A percentile compares a stretch with the other conserved stretches of the same genome.
phyloP scores from a whole-genome alignment of 2,329 filamentous ascomycete genomes.

The Penicillium sp. region DNA sequence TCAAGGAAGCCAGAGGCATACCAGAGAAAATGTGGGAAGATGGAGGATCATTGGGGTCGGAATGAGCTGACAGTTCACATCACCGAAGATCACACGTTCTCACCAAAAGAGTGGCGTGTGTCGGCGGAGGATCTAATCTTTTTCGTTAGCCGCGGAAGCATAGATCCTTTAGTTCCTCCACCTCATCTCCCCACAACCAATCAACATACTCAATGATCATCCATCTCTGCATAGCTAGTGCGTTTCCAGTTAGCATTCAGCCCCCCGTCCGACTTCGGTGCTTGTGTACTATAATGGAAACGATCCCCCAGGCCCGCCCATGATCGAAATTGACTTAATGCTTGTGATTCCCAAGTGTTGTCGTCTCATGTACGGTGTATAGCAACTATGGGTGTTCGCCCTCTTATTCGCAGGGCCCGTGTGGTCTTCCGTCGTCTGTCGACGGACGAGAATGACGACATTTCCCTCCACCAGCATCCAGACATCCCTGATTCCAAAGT shows the following conservation, averaged over 20 bases:
- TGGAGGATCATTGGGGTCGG: background rate
- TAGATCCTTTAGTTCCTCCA: background rate
- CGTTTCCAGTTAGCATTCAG: background rate
- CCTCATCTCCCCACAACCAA: background rate
- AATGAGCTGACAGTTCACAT: background rate
- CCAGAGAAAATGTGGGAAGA: background rate
- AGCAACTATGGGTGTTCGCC: background rate
- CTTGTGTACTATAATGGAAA: background rate
- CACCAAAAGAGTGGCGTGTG: background rate
- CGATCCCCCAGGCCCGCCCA: background rate
- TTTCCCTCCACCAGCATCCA: background rate
- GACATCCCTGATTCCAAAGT: background rate
- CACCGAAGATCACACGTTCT: background rate
- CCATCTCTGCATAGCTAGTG: background rate
- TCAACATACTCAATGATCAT: background rate
- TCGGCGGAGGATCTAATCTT: background rate
- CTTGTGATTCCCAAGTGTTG: background rate
- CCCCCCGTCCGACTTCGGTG: background rate
- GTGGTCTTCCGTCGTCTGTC: background rate
- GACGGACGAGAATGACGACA: background rate
- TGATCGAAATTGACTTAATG: background rate
- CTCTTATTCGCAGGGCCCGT: constrained; percentile 1
- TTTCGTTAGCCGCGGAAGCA: background rate
- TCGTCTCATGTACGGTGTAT: background rate
- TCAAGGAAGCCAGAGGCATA: background rate